Percentiles rank a stretch among this genome's conserved stretches.
phyloP scores from a whole-genome alignment of 2,329 filamentous ascomycete genomes.

The Metarhizium sp. region DNA sequence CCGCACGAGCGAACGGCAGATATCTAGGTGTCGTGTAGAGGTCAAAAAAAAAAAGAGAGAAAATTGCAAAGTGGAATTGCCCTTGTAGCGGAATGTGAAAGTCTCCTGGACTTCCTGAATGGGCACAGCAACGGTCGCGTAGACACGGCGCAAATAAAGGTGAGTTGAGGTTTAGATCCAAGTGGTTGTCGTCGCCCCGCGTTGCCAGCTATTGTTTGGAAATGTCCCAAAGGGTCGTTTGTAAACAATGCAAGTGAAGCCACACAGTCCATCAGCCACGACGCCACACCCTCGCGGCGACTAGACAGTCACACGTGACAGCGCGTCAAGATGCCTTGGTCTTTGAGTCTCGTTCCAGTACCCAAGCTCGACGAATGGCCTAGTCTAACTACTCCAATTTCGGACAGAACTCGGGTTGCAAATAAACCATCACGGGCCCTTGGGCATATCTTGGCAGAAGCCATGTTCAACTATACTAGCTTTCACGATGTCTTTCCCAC shows the following conservation, averaged over 20 bases:
- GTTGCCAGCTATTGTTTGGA: constrained; percentile 24
- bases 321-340: constrained; percentile 5
- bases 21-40: not conserved
- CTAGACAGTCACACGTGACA: constrained; percentile 11
- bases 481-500: constrained; percentile 61
- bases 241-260: constrained; percentile 27
- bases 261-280: constrained; percentile 1
- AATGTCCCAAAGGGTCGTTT: constrained; percentile 26
- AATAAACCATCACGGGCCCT: constrained; percentile 1
- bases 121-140: constrained; percentile 1
- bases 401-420: not conserved
- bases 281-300: not conserved
- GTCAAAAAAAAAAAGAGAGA: not conserved
- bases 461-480: constrained; percentile 55
- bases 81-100: not conserved
- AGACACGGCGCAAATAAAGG: not conserved
- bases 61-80: not conserved
- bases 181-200: constrained; percentile 11
- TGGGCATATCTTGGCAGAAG: constrained; percentile 1
- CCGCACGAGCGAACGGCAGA: not conserved
- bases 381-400: too few species aligned
- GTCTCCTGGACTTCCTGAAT: not conserved
- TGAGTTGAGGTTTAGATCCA: constrained; percentile 1
- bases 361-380: too few species aligned
- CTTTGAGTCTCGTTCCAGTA: too few species aligned